phyloP scores from a whole-genome alignment of 108 stramenopile genomes.

The Conticribra guillardii region DNA sequence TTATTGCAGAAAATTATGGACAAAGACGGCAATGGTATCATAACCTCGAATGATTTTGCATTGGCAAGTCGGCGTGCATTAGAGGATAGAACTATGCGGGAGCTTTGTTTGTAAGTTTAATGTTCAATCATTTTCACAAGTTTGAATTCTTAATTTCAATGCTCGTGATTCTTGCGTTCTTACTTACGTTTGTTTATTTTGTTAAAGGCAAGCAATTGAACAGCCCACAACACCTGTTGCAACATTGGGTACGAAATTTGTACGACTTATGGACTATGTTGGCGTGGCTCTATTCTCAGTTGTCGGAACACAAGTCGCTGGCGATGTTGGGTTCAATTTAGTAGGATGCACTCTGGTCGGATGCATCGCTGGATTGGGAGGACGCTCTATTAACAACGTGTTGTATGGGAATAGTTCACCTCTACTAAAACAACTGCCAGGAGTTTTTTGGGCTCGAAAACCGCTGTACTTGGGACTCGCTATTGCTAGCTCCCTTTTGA shows the following conservation, averaged over 20 bases:
- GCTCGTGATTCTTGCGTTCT: not conserved
- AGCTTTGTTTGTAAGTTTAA: conserved; percentile 13
- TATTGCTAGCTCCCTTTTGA: conserved; percentile 23
- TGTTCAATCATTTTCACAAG: not conserved
- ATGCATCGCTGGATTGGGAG: conserved; percentile 39
- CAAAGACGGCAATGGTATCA: not conserved
- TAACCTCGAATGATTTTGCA: conserved; percentile 7
- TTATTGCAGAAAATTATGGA: conserved; percentile 11
- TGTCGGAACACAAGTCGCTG: conserved; percentile 39
- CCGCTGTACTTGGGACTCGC: conserved; percentile 22
- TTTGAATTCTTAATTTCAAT: not conserved
- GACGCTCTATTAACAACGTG: conserved; percentile 48
- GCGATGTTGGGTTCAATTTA: conserved; percentile 40
- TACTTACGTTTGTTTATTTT: not conserved
- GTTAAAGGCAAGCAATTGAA: conserved; percentile 12
- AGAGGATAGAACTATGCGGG: conserved; percentile 8
- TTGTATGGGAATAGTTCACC: conserved; percentile 24
- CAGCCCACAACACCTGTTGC: conserved; percentile 10
- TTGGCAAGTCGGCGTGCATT: conserved; percentile 8
- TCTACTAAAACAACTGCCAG: conserved; percentile 15
- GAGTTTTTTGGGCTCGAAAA: conserved; percentile 42
- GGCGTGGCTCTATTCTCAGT: conserved; percentile 37
- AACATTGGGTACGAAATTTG: not conserved
- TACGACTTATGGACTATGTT: conserved; percentile 13
- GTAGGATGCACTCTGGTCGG: conserved; percentile 40